Base-by-base conservation (phyloP, 345 rosid genomes). In the Excoecaria cochinchinensis region DNA sequence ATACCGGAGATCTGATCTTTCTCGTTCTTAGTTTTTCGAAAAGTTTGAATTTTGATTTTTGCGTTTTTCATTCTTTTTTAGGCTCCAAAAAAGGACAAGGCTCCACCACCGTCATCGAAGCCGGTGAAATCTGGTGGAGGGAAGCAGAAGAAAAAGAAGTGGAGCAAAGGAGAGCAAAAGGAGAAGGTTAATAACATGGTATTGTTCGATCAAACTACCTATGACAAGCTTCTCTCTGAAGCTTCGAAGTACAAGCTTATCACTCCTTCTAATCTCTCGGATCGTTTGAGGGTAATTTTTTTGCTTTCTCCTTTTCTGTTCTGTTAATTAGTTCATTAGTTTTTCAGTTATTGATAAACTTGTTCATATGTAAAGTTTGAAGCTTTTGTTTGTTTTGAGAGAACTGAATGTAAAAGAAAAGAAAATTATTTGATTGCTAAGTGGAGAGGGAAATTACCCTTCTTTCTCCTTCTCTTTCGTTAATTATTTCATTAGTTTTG, bases 11-110 rank as follows among this genome's bases (percentile, higher is more conserved):
- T 57, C 61, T 11, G 22, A 57, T 57, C 4, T n/a, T 22, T 15
- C n/a, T n/a, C 61, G n/a, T n/a, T 52, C 19, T 53, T 53, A 53
- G 7, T 55, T 14, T 55, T 16, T 22, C 4, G 17, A 21, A 21
- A n/a, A 44, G 13, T 0, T 8, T 0, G 31, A 1, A n/a, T 55
- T 57, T 57, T 57, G 31, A 22, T 11, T 0, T n/a, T n/a, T 57
- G 61, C 25, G 31, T n/a, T 3, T 21, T 16, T 6, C 19, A 16
- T 55, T 7, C 21, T 0, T 52, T 42, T 63, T 22, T 42, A 85
- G 88, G 88, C 88, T 42, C 88, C 88, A 6, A 85, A 85, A 83
- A 85, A 85, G 86, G 88, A 81, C 0, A 83, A 83, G 76, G 88
- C 83, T 15, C 88, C 88, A 0, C 86, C 88, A 17, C 85, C 85